Evolutionary conservation across 345 rosid species (phyloP), one percentile per base, ranked within the genome.

Genomic region (Combretum micranthum): DNA sequence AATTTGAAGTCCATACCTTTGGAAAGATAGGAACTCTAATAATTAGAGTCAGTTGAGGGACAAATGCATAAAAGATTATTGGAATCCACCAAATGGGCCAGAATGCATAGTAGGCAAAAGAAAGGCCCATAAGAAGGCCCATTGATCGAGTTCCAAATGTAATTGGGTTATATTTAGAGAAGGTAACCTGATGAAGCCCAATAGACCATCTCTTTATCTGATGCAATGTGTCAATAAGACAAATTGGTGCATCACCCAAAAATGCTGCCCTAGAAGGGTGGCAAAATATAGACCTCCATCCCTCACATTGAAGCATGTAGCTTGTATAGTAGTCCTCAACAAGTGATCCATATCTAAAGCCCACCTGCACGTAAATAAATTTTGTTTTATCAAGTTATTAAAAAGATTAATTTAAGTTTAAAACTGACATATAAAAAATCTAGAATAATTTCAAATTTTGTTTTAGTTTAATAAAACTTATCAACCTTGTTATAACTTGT

Each of bases 161-260:
- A 14, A 83, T 1, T 4, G 90, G 66, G 59, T 68, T 75, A 49
- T 69, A 72, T 48, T 51, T 69, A 1, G 76, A 78, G 47, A 81
- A 65, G 25, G n/a, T 20, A 15, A 83, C 80, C 64, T 85, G 75
- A 22, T 67, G 72, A 4, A 78, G 70, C 14, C 97, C 96, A 16
- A 83, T 37, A 15, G 73, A 50, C 97, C 97, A 87, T 70, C 97
- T 67, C 57, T 80, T 85, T 19, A 60, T 61, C 61, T 90, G 90
- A 66, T 64, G 64, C 18, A 85, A 44, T 15, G 52, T 1, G 55
- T 83, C 97, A 17, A 71, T 10, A 25, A 85, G 70, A 16, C 51
- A 44, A 9, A 68, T 72, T 0, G 78, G 78, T 12, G 55, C 68
- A 20, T 69, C 71, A 18, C 78, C 74, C 0, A 60, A n/a, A 50